Evolutionary conservation across 2,329 filamentous ascomycete genomes (phyloP).

Genomic region (Podosphaera leucotricha): DNA sequence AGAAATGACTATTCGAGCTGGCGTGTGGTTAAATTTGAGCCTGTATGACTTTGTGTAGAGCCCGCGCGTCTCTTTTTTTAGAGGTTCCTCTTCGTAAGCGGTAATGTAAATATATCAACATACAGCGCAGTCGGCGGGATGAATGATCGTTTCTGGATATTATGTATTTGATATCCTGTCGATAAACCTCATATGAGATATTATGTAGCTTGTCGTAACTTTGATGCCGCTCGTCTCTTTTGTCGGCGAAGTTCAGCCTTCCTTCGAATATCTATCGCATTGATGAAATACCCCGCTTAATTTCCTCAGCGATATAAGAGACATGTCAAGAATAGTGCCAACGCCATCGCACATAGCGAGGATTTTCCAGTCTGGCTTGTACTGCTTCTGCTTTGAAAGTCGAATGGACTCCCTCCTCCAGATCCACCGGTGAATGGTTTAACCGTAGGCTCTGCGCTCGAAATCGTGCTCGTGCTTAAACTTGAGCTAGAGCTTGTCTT

Average conservation of each 20-base stretch:
- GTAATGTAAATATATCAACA: no score
- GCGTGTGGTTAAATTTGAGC: no score
- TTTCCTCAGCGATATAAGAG: conserved; percentile 79
- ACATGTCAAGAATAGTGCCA: conserved; percentile 27
- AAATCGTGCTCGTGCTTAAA: not conserved
- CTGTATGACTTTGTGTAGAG: no score
- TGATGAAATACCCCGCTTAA: not conserved
- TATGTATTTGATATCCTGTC: no score
- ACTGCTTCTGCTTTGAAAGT: conserved; percentile 4
- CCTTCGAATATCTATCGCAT: not conserved
- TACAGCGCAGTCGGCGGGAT: no score
- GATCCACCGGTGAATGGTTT: conserved; percentile 2
- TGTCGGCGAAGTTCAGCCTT: not conserved
- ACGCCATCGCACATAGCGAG: not conserved
- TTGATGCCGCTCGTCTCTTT: not conserved
- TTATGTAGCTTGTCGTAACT: no score
- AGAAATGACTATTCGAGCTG: no score
- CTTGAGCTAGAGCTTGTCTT: not conserved
- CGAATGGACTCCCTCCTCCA: conserved; percentile 12
- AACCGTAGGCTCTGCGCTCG: conserved; percentile 1
- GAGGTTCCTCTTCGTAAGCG: no score
- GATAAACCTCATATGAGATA: no score
- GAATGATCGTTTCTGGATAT: no score
- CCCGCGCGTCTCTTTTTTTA: no score
- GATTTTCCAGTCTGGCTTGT: conserved; percentile 1